Evolutionary conservation across 768 basidiomycete genomes (phyloP), one percentile per base, ranked within the genome.

Genomic region (Ramaria rubella): DNA sequence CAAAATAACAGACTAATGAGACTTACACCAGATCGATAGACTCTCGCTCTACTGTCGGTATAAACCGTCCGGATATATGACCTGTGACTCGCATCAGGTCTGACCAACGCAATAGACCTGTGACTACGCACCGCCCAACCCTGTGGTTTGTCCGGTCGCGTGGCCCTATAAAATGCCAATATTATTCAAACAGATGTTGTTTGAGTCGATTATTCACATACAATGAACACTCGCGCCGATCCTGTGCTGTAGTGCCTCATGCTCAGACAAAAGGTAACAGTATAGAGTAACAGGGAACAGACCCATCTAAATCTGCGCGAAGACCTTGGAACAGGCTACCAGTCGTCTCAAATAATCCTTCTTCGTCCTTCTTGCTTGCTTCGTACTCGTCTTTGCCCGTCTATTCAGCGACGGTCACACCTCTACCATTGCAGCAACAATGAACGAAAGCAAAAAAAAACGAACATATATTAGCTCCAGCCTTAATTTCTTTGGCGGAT

Each of bases 21-120:
- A 55, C 83, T 69, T 64, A 90, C 86, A 92, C 86, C 29, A 94
- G 74, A 69, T 91, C 93, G 60, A 94, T 87, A 0, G 87, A 88
- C 71, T 98, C 95, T 59, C 95, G 81, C 68, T 98, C 95, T 7
- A 98, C 94, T 0, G 94, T 97, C 9, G 93, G 90, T 56, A 98
- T 94, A 65, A 96, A 96, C 2, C 94, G 77, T 8, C 89, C 85
- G 0, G 91, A 76, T 63, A 87, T 75, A 57, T 85, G 81, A 0
- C 82, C 46, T 48, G 36, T 11, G 11, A n/a, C 36, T 11, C 24
- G 27, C 11, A 17, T 23, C 15, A 45, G 27, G 29, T 48, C 17
- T 19, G 40, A 23, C 24, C 17, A 2, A 7, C 2, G n/a, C 2
- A 27, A 15, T 24, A 9, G 2, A 48, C 29, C 12, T 2, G 8